Base-by-base conservation (phyloP, 1,284 basidiomycete species). In the Takashimella tepidaria region DNA sequence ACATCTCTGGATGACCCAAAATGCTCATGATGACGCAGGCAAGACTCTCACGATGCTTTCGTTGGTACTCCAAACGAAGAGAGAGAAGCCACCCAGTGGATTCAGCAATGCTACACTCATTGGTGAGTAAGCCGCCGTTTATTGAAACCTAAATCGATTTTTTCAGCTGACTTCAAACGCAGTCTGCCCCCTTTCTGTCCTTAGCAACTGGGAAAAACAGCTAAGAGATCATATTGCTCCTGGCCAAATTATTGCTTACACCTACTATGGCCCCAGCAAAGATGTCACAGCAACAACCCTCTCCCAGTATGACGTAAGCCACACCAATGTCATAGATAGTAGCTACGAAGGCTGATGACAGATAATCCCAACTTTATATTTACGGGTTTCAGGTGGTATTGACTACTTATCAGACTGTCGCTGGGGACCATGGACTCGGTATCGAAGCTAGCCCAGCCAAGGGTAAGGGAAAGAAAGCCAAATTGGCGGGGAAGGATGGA, bases 141-240 rank as follows among this genome's bases (percentile, higher is more conserved):
- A 5, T n/a, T 48, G 0, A 2, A 4, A 41, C 24, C 42, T 45
- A 21, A 52, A 43, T 47, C 26, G 50, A 50, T 45, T 3, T 22
- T 37, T 8, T 16, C 31, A 8, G 31, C 31, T 37, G 31, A 52
- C 10, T 52, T 49, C n/a, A n/a, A 20, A 55, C 31, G n/a, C 63
- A 92, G 91, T 95, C 37, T 86, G 84, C 19, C 92, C 92, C 1
- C 80, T 93, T 19, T 92, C 89, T 1, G 84, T 95, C 1, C 73
- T 93, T 5, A 89, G 88, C 12, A 95, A 95, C 66, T 95, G 91
- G 91, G 85, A 88, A 66, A 86, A 88, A 63, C 92, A 95, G 70
- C 84, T 93, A 31, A 70, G 80, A 24, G 89, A 92, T 51, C 89
- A 92, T 60, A 83, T 88, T 52, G 76, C 74, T 10, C 77, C 76